Base-by-base conservation (phyloP, 345 rosid genomes). In the Isatis tinctoria region DNA sequence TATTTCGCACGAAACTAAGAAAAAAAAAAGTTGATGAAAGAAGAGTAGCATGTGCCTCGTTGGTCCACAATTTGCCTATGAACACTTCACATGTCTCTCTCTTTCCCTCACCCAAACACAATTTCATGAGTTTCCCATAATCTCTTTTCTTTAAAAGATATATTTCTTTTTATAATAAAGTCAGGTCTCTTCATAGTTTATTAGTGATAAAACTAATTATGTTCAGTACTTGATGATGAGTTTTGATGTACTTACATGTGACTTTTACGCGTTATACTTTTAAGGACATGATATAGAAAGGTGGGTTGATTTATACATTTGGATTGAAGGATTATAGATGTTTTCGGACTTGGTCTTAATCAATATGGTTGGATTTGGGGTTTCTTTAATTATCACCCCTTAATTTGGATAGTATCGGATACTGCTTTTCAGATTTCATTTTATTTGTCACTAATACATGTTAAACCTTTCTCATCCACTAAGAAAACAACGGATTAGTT, bases 21-120 rank as follows among this genome's bases (percentile, higher is more conserved):
- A 61, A 61, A 40, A 22, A 74, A 12, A 13, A 52, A 30, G 53
- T 70, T 63, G 72, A 70, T 36, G 53, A 70, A 70, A 76, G 76
- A 70, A 56, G 72, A 56, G 65, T 54, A 64, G 76, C 80, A 70
- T 70, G 80, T 76, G 80, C 72, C 17, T 64, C 47, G 80, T 22
- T 76, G 80, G 80, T 76, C 80, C 80, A 76, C 80, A 76, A 63
- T 56, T 76, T 76, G 61, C 67, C 72, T 76, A 76, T 76, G 75
- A 69, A 76, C 80, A 76, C 71, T 70, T 76, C 80, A 76, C 75
- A 76, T 70, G 76, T 70, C 72, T 70, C 69, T 70, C 69, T 64
- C 72, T 76, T 70, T 70, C 37, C 54, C 66, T 76, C 54, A 47
- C 61, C 70, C 80, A 65, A 54, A 76, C 43, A 24, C 67, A 71